phyloP scores from a whole-genome alignment of 1,284 basidiomycete species.

The Puccinia coronata region DNA sequence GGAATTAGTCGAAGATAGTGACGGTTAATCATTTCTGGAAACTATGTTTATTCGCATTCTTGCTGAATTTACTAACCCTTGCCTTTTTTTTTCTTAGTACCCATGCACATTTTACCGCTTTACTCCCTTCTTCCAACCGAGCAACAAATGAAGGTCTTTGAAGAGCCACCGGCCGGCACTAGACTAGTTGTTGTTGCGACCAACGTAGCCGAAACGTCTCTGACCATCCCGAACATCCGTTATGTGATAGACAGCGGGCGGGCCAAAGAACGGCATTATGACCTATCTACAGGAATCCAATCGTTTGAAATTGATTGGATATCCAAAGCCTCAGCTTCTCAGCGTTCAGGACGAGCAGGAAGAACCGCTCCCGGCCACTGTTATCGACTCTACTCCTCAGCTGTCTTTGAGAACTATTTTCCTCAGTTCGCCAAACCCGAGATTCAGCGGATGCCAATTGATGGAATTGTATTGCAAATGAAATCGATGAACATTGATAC shows the following conservation, averaged over 20 bases:
- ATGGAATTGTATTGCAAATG: slow-evolving; percentile 96
- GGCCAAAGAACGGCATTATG: slow-evolving; percentile 74
- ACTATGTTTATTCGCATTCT: neutral
- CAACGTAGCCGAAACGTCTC: slow-evolving; percentile 76
- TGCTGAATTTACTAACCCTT: neutral
- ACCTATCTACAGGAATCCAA: slow-evolving; percentile 68
- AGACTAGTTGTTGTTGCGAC: slow-evolving; percentile 74
- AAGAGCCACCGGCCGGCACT: slow-evolving; percentile 66
- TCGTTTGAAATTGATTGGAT: slow-evolving; percentile 73
- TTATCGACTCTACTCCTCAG: slow-evolving; percentile 72
- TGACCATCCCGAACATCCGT: slow-evolving; percentile 74
- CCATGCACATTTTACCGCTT: slow-evolving; percentile 72
- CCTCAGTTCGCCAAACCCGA: slow-evolving; percentile 83
- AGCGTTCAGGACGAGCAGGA: slow-evolving; percentile 73
- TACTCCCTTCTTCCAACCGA: slow-evolving; percentile 73
- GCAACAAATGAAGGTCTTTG: slow-evolving; percentile 74
- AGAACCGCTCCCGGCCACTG: slow-evolving; percentile 77
- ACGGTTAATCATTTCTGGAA: slow-evolving; percentile 56
- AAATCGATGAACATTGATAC: slow-evolving; percentile 98
- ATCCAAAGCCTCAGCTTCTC: slow-evolving; percentile 73
- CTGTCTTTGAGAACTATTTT: slow-evolving; percentile 89
- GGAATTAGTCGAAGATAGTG: slow-evolving; percentile 59
- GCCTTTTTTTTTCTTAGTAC: slow-evolving; percentile 60
- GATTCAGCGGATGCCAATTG: slow-evolving; percentile 92
- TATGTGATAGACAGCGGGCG: slow-evolving; percentile 77